These are phyloP conservation scores for Zychaea mexicana DNA, from an alignment of 371 early-diverging fungal genomes.

Conservation along the genomic window DNA sequence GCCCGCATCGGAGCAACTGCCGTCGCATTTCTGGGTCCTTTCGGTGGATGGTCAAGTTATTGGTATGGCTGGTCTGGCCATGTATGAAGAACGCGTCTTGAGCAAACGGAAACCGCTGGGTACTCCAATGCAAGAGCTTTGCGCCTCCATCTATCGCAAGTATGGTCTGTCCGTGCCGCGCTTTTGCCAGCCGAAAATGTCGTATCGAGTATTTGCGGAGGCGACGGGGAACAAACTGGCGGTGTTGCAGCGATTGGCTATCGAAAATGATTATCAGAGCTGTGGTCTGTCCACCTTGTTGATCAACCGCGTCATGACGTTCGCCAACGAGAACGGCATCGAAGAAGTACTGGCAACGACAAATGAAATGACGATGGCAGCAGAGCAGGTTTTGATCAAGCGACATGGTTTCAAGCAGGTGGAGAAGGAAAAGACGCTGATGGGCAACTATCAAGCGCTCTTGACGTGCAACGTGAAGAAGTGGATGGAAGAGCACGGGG, in stretches of 20 bases:
- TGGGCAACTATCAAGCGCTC: slow-evolving; percentile 29
- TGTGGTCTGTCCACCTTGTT: slow-evolving; percentile 43
- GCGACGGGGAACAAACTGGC: slow-evolving; percentile 39
- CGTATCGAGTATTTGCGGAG: slow-evolving; percentile 22
- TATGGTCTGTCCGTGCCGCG: slow-evolving; percentile 16
- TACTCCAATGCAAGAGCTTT: slow-evolving; percentile 27
- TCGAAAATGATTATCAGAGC: slow-evolving; percentile 37
- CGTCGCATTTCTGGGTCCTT: slow-evolving; percentile 55
- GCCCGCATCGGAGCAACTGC: slow-evolving; percentile 25
- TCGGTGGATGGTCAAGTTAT: slow-evolving; percentile 31
- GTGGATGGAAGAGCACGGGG: slow-evolving; percentile 18
- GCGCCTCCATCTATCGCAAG: slow-evolving; percentile 5
- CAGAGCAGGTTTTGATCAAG: slow-evolving; percentile 35
- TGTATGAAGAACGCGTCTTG: slow-evolving; percentile 15
- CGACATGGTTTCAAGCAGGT: slow-evolving; percentile 43
- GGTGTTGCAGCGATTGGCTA: slow-evolving; percentile 37
- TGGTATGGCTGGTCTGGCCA: slow-evolving; percentile 42
- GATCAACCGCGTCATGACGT: slow-evolving; percentile 39
- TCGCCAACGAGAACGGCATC: slow-evolving; percentile 41
- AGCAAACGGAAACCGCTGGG: slow-evolving; percentile 2
- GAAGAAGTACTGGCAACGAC: slow-evolving; percentile 37
- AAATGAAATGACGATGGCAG: slow-evolving; percentile 36
- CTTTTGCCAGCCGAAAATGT: slow-evolving; percentile 17
- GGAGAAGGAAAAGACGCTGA: slow-evolving; percentile 20
- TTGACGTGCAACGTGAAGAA: slow-evolving; percentile 18